Conservation (phyloP, 345 rosid species). For the Populus alba region DNA sequence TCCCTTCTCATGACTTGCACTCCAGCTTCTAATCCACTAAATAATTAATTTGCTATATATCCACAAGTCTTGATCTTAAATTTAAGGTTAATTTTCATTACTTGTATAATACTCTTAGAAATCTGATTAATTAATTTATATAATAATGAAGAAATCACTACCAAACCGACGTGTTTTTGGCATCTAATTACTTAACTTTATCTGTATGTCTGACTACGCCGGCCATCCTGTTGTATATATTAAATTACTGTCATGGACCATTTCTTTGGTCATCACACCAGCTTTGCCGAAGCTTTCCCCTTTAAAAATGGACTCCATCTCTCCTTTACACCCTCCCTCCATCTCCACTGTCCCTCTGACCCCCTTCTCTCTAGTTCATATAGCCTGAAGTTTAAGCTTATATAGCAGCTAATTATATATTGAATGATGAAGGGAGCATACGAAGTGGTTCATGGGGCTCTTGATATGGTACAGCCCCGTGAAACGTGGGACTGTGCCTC, state of each 20-base stretch:
- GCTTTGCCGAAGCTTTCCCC: neutral
- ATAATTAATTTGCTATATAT: neutral
- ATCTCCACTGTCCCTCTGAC: neutral
- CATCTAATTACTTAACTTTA: conserved; percentile 26
- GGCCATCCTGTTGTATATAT: conserved; percentile 37
- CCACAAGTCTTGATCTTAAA: neutral
- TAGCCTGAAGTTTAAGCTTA: neutral
- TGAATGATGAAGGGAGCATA: conserved; percentile 42
- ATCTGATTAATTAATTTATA: neutral
- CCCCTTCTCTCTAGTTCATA: neutral
- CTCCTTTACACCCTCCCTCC: conserved; percentile 31
- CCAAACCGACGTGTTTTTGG: conserved; percentile 47
- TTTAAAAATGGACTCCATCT: conserved; percentile 25
- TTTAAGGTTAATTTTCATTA: neutral
- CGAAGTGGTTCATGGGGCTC: conserved; percentile 39
- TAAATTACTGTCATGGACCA: conserved; percentile 19
- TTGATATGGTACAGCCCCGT: conserved; percentile 42
- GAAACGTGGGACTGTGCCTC: conserved; percentile 32
- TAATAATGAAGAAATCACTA: conserved; percentile 30
- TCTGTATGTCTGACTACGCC: conserved; percentile 50
- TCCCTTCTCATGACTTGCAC: neutral
- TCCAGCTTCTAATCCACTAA: neutral
- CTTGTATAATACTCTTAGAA: neutral
- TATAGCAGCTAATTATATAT: neutral
- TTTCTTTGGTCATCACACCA: conserved; percentile 31